Evolutionary conservation across 2,329 filamentous ascomycete species (phyloP).

Genomic region (Plectosphaerella sp.): DNA sequence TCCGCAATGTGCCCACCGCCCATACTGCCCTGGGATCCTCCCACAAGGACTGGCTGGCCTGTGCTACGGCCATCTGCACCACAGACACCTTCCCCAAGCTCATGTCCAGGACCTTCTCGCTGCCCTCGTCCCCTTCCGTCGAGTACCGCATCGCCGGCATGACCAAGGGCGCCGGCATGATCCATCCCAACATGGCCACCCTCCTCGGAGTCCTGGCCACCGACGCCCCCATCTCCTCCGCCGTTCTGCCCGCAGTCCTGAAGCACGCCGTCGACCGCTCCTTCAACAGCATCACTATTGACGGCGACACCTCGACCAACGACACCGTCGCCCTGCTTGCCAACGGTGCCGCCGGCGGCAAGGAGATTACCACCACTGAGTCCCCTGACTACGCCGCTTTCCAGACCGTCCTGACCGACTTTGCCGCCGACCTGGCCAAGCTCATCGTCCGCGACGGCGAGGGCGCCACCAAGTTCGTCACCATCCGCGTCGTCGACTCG

Average conservation of each 20-base stretch:
- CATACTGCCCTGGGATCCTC: constrained; percentile 65
- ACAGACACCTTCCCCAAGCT: constrained; percentile 99
- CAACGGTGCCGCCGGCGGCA: constrained; percentile 83
- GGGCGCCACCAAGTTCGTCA: constrained; percentile 97
- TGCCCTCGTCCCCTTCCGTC: constrained; percentile 71
- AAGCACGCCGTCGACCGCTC: constrained; percentile 72
- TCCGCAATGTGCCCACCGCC: constrained; percentile 74
- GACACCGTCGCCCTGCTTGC: constrained; percentile 94
- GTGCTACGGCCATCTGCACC: constrained; percentile 91
- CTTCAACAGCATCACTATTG: constrained; percentile 96
- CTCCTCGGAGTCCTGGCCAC: constrained; percentile 89
- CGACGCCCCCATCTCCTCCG: constrained; percentile 73
- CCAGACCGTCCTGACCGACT: constrained; percentile 65
- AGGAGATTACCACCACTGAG: constrained; percentile 49
- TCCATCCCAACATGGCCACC: constrained; percentile 98
- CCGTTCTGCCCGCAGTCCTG: constrained; percentile 65
- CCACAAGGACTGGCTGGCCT: constrained; percentile 81
- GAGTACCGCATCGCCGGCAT: constrained; percentile 88
- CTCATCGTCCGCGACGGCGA: constrained; percentile 95
- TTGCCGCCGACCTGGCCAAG: constrained; percentile 81
- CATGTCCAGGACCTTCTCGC: constrained; percentile 74
- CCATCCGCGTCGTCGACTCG: constrained; percentile 76
- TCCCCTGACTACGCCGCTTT: constrained; percentile 67
- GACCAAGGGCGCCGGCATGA: constrained; percentile 98
- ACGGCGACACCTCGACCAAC: constrained; percentile 96